These are phyloP conservation scores for Aaosphaeria arxii DNA, from an alignment of 2,329 filamentous ascomycete genomes.

Conservation along the genomic window DNA sequence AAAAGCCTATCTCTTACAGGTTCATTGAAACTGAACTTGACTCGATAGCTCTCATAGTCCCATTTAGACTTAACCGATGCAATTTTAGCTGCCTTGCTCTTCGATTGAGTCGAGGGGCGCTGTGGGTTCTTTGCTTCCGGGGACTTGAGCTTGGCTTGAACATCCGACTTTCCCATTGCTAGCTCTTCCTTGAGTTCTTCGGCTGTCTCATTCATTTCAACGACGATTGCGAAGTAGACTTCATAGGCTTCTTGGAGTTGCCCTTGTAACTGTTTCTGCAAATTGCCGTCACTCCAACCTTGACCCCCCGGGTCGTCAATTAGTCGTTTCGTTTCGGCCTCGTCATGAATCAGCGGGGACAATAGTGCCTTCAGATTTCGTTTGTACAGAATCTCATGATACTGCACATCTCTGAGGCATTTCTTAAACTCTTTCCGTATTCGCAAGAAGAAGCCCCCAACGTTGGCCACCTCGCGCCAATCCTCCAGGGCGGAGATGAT, in stretches of 20 bases:
- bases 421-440: constrained; percentile 11
- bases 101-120: constrained; percentile 1
- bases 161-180: constrained; percentile 5
- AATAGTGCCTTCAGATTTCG: constrained; percentile 13
- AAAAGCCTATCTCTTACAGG: constrained; percentile 10
- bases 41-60: constrained; percentile 13
- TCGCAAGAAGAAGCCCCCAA: constrained; percentile 12
- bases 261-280: constrained; percentile 8
- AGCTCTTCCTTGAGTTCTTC: constrained; percentile 13
- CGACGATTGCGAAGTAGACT: constrained; percentile 12
- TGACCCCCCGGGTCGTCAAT: constrained; percentile 7
- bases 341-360: constrained; percentile 7
- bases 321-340: constrained; percentile 6
- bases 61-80: constrained; percentile 4
- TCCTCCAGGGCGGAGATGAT: constrained; percentile 15
- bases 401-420: constrained; percentile 10
- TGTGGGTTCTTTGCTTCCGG: constrained; percentile 1
- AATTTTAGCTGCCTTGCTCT: constrained; percentile 3
- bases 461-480: constrained; percentile 13
- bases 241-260: constrained; percentile 15
- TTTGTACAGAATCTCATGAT: constrained; percentile 11
- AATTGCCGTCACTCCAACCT: constrained; percentile 3
- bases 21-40: constrained; percentile 15
- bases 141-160: constrained; percentile 9
- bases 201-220: constrained; percentile 10